Percentiles rank a stretch among this genome's conserved stretches.
phyloP scores from a whole-genome alignment of 768 basidiomycete species.

The Boletus vermiculosoides region DNA sequence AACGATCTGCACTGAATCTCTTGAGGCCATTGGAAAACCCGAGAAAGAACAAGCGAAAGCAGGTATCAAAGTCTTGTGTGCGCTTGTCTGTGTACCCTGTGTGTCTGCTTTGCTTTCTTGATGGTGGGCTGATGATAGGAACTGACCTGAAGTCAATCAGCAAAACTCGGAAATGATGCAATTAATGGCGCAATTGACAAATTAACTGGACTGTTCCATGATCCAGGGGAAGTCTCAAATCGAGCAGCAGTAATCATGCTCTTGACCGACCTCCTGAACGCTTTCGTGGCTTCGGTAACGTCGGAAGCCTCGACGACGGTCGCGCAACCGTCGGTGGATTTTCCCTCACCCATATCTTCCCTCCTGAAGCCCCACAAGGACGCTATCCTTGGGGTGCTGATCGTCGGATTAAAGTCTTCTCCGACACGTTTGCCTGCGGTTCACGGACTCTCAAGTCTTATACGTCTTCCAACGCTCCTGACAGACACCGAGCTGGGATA shows the following conservation, averaged over 20 bases:
- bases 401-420: constrained; percentile 53
- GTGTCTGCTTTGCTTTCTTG: constrained; percentile 29
- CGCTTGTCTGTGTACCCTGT: constrained; percentile 79
- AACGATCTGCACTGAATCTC: constrained; percentile 78
- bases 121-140: neutral
- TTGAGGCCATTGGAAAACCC: constrained; percentile 78
- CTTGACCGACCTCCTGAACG: constrained; percentile 62
- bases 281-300: constrained; percentile 24
- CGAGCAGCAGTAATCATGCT: constrained; percentile 65
- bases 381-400: constrained; percentile 64
- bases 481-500: constrained; percentile 74
- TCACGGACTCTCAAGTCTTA: constrained; percentile 60
- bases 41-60: constrained; percentile 92
- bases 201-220: constrained; percentile 71
- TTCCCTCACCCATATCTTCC: constrained; percentile 27
- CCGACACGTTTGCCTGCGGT: constrained; percentile 59
- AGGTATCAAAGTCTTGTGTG: constrained; percentile 80
- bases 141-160: constrained; percentile 38
- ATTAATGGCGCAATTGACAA: constrained; percentile 70
- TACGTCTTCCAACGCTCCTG: constrained; percentile 62
- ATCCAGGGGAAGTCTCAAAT: constrained; percentile 65
- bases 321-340: constrained; percentile 31
- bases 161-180: constrained; percentile 64
- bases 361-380: constrained; percentile 67
- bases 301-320: neutral